A percentile compares a stretch with the other conserved stretches of the same genome.
Evolutionary conservation across 441 rosid genomes (phyloP).

Genomic region (Pelargonium australe): DNA sequence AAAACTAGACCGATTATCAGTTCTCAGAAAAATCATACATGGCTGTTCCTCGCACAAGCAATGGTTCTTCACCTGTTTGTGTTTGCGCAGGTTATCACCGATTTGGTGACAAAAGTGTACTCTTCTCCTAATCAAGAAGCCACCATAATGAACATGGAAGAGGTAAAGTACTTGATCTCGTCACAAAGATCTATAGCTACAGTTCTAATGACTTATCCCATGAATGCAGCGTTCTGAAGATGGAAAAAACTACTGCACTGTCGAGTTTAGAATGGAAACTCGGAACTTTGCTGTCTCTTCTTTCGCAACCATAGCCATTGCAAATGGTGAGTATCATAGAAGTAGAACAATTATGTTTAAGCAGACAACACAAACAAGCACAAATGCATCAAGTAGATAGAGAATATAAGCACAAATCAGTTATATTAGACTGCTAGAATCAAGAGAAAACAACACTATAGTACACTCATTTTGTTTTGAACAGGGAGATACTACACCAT

Average conservation of each 20-base stretch:
- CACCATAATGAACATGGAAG: conserved; percentile 46
- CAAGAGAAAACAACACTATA: neutral
- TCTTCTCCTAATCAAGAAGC: conserved; percentile 71
- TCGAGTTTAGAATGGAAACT: conserved; percentile 68
- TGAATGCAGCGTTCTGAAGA: conserved; percentile 53
- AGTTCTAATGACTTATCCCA: neutral
- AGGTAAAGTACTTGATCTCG: conserved; percentile 27
- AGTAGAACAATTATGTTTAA: no score
- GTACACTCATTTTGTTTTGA: conserved; percentile 2
- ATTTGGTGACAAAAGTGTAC: conserved; percentile 53
- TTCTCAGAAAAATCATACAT: neutral
- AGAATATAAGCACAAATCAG: neutral
- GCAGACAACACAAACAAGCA: neutral
- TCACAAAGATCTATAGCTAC: neutral
- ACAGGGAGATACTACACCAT: conserved; percentile 79
- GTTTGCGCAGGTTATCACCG: conserved; percentile 42
- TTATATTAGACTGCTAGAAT: neutral
- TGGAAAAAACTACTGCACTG: conserved; percentile 71
- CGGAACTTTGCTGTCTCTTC: conserved; percentile 56
- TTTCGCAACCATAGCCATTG: conserved; percentile 71
- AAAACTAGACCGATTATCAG: neutral
- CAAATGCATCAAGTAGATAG: neutral
- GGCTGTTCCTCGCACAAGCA: no score
- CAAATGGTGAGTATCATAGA: conserved; percentile 59
- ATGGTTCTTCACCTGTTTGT: conserved; percentile 10